Conservation (phyloP, 257 asterid species). For the Scutellaria galericulata region DNA sequence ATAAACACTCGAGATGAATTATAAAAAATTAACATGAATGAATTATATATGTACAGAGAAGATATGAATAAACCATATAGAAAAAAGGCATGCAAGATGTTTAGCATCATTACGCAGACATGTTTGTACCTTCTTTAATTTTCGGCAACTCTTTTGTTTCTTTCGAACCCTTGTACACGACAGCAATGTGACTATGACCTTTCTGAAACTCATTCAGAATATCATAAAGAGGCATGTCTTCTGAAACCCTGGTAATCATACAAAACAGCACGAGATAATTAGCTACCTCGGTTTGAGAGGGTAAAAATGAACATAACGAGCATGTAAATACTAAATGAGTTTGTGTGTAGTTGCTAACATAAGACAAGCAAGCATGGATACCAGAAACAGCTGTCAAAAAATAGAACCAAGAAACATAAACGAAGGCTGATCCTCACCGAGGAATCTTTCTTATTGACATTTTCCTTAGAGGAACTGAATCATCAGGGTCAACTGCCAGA, state of each 20-base stretch:
- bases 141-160: conserved; percentile 65
- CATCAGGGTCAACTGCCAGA: conserved; percentile 83
- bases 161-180: conserved; percentile 73
- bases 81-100: conserved; percentile 1
- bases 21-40: no score
- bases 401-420: neutral
- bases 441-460: conserved; percentile 91
- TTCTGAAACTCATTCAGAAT: conserved; percentile 94
- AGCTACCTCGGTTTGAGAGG: neutral
- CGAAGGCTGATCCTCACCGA: conserved; percentile 53
- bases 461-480: conserved; percentile 86
- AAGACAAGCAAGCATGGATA: neutral
- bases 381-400: neutral
- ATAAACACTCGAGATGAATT: no score
- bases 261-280: conserved; percentile 29
- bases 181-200: conserved; percentile 99
- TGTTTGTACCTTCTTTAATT: conserved; percentile 56
- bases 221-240: conserved; percentile 95
- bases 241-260: conserved; percentile 72
- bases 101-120: neutral
- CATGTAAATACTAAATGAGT: neutral
- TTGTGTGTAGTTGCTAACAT: neutral
- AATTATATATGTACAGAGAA: no score
- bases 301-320: neutral
- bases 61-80: neutral